These are phyloP conservation scores for Boletus barrowsii DNA, from an alignment of 768 basidiomycete genomes.

Conservation along the genomic window DNA sequence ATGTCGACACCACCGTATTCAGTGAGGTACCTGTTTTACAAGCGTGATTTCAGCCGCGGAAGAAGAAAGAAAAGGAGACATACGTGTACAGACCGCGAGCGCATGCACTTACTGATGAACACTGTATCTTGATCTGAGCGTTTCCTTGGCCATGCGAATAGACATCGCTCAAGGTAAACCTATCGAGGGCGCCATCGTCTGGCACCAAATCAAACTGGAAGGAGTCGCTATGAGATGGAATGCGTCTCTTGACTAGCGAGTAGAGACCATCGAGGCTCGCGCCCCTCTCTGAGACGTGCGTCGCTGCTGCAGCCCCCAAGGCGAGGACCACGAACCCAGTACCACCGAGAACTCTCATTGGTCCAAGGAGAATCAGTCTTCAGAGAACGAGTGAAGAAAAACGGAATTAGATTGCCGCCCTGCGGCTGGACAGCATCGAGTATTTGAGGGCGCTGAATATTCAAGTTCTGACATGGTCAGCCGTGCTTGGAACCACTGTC, in stretches of 20 bases:
- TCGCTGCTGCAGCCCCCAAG: not conserved
- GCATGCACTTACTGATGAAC: constrained; percentile 37
- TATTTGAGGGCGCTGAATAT: no score
- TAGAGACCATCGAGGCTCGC: constrained; percentile 30
- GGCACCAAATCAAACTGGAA: constrained; percentile 33
- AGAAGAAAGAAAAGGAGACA: constrained; percentile 2
- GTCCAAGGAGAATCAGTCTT: not conserved
- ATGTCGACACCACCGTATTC: constrained; percentile 38
- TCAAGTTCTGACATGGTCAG: no score
- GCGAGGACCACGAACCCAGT: not conserved
- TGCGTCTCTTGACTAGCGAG: constrained; percentile 33
- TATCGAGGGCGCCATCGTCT: constrained; percentile 23
- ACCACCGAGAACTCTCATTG: not conserved
- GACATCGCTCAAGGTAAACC: constrained; percentile 33
- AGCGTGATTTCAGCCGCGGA: not conserved
- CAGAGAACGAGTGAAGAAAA: no score
- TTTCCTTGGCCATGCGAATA: constrained; percentile 10
- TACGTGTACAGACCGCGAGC: constrained; percentile 39
- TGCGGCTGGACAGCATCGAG: no score
- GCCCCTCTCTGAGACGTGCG: no score
- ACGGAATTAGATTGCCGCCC: no score
- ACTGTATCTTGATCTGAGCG: constrained; percentile 28
- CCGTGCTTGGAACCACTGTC: no score
- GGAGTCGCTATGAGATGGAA: constrained; percentile 31
- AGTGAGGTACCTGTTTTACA: constrained; percentile 32